phyloP scores from a whole-genome alignment of 257 asterid genomes.

The Agastache rugosa region DNA sequence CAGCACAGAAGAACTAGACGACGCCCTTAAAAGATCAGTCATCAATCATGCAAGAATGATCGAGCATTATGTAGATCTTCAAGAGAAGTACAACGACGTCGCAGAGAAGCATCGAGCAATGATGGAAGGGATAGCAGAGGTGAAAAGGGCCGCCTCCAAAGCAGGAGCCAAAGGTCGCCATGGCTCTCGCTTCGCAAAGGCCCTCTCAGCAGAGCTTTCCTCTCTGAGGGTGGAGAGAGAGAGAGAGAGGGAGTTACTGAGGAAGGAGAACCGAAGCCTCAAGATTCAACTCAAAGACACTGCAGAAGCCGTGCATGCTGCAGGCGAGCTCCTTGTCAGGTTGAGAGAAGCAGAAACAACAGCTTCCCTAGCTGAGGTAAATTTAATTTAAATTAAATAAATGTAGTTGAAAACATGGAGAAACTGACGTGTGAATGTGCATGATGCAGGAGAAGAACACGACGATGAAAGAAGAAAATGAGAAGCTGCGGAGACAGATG shows the following conservation, averaged over 20 bases:
- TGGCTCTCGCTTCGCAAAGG: constrained; percentile 82
- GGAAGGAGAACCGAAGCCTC: constrained; percentile 75
- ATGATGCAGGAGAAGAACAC: constrained; percentile 70
- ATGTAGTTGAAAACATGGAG: background rate
- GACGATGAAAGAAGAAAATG: constrained; percentile 73
- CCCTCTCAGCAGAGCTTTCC: constrained; percentile 91
- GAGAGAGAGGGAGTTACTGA: constrained; percentile 72
- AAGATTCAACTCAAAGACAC: constrained; percentile 88
- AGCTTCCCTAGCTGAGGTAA: constrained; percentile 83
- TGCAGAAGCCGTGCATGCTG: constrained; percentile 98
- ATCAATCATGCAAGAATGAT: constrained; percentile 83
- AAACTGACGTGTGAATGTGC: background rate
- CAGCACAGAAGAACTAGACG: constrained; percentile 84
- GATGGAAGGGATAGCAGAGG: constrained; percentile 81
- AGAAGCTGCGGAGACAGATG: constrained; percentile 66
- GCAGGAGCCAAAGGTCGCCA: constrained; percentile 89
- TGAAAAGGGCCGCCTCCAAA: constrained; percentile 86
- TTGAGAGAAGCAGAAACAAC: constrained; percentile 93
- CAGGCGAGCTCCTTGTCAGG: constrained; percentile 91
- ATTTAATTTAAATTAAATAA: too few relatives aligned
- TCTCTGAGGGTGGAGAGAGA: constrained; percentile 85
- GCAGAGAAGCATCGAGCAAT: constrained; percentile 68
- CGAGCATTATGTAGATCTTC: constrained; percentile 88
- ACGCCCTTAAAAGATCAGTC: constrained; percentile 80
- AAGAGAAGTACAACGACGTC: constrained; percentile 83